Evolutionary conservation across 1,284 basidiomycete genomes (phyloP).

Genomic region (Ustanciosporium gigantosporum): DNA sequence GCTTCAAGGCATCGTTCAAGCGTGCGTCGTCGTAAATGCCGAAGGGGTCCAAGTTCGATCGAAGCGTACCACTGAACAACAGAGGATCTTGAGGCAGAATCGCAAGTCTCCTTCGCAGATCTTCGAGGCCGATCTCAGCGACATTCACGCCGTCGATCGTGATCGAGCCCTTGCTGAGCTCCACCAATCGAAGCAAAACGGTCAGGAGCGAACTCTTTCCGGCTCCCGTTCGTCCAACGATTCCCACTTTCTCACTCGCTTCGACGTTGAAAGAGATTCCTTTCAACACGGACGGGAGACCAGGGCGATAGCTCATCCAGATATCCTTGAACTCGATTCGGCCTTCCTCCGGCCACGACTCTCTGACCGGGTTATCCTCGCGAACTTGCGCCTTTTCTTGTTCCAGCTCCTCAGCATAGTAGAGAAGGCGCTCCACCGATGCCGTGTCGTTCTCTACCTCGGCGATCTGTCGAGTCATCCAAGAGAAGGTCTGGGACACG

Average conservation of each 20-base stretch:
- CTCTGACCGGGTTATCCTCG: constrained; percentile 37
- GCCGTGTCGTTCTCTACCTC: constrained; percentile 62
- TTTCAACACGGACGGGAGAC: constrained; percentile 64
- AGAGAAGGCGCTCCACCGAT: constrained; percentile 58
- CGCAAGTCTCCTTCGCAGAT: constrained; percentile 53
- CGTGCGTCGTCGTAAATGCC: constrained; percentile 59
- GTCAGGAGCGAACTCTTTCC: constrained; percentile 77
- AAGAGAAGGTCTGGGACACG: constrained; percentile 53
- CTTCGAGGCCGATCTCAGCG: constrained; percentile 64
- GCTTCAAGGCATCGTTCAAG: constrained; percentile 59
- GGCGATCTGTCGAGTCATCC: constrained; percentile 60
- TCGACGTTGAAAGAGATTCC: constrained; percentile 63
- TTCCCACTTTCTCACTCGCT: constrained; percentile 66
- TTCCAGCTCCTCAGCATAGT: constrained; percentile 55
- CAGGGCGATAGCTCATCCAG: constrained; percentile 65
- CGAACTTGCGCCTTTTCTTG: constrained; percentile 56
- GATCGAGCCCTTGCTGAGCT: constrained; percentile 70
- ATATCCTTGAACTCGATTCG: constrained; percentile 55
- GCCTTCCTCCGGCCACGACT: constrained; percentile 59
- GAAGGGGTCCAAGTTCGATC: constrained; percentile 61
- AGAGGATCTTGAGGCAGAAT: constrained; percentile 59
- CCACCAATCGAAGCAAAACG: constrained; percentile 73
- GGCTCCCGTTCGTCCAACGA: constrained; percentile 64
- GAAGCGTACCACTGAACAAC: constrained; percentile 62
- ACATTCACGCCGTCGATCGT: constrained; percentile 72